Base-by-base conservation (phyloP, 352 stramenopile species). In the Phytophthora crassamura region DNA sequence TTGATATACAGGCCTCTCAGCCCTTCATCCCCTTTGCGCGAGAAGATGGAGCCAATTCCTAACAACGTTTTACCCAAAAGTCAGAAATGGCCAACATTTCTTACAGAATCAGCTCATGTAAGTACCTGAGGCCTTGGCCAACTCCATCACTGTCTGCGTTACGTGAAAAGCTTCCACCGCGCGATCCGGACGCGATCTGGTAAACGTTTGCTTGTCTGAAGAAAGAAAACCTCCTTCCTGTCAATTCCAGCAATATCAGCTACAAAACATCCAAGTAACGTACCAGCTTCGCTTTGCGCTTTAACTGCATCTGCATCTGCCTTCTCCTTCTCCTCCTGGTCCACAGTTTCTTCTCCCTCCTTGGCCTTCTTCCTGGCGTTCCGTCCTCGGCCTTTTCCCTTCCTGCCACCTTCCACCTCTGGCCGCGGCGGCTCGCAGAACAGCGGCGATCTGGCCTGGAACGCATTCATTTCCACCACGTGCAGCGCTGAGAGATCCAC, bases 401-500 rank as follows among this genome's bases (percentile, higher is more conserved):
- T 67, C 32, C 54, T 50, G 8, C 34, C 32, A 15, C 51, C 18
- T 32, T 50, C 49, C 11, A 8, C 16, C 38, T 56, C 60, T 11
- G 50, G 30, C n/a, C 72, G 36, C 11, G 74, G 72, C 6, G 78
- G 66, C 11, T 78, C 66, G 15, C 71, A 82, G 30, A 76, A 72
- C 18, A 69, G 63, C 40, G 85, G 69, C 22, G 72, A 82, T 16
- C 80, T 75, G 7, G 64, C 78, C 11, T 84, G 64, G 57, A 89
- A 89, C 16, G 80, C 65, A 45, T 91, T 91, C 35, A 74, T 59
- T 49, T 89, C 81, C 14, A 91, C 40, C 18, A 81, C 54, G n/a
- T 71, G 64, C 28, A 91, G 41, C 14, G 56, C 48, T 30, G 77
- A 75, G 34, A 84, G 62, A 7, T 79, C 77, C 2, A 49, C 39